These are phyloP conservation scores for Nematodospora valgi DNA, from an alignment of 805 yeast genomes.

Conservation along the genomic window DNA sequence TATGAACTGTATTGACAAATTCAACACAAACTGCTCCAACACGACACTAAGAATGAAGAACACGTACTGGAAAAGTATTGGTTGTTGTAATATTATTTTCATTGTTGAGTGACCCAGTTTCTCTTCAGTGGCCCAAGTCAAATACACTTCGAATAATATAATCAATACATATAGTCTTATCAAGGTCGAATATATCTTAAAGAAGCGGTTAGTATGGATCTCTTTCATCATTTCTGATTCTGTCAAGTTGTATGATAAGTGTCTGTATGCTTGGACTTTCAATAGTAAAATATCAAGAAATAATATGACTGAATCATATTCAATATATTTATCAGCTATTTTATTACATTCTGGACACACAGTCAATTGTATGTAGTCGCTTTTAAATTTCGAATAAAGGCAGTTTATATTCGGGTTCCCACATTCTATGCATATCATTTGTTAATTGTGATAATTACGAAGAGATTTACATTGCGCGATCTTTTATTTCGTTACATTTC, in stretches of 20 bases:
- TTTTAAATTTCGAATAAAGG: slow-evolving; percentile 69
- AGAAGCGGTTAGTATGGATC: not conserved
- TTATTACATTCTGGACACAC: slow-evolving; percentile 69
- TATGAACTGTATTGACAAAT: slow-evolving; percentile 28
- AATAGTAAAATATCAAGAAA: slow-evolving; percentile 80
- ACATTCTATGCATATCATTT: slow-evolving; percentile 93
- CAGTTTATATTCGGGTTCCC: slow-evolving; percentile 55
- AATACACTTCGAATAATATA: slow-evolving; percentile 80
- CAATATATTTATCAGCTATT: slow-evolving; percentile 88
- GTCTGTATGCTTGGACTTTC: slow-evolving; percentile 86
- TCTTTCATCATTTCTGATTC: slow-evolving; percentile 14
- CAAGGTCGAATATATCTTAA: slow-evolving; percentile 20
- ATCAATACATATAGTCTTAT: slow-evolving; percentile 55
- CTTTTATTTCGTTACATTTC: no score
- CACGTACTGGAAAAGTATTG: slow-evolving; percentile 49
- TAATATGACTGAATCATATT: slow-evolving; percentile 78
- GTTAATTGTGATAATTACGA: no score
- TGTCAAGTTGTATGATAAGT: slow-evolving; percentile 72
- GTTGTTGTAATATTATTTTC: slow-evolving; percentile 24
- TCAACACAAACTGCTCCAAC: slow-evolving; percentile 42
- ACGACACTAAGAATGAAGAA: slow-evolving; percentile 54
- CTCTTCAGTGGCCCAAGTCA: slow-evolving; percentile 91
- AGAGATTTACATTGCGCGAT: not conserved
- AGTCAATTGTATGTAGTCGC: slow-evolving; percentile 74
- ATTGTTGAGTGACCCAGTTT: slow-evolving; percentile 39